Conservation (phyloP, 495 filamentous ascomycete species). For the Hyaloscypha finlandica region DNA sequence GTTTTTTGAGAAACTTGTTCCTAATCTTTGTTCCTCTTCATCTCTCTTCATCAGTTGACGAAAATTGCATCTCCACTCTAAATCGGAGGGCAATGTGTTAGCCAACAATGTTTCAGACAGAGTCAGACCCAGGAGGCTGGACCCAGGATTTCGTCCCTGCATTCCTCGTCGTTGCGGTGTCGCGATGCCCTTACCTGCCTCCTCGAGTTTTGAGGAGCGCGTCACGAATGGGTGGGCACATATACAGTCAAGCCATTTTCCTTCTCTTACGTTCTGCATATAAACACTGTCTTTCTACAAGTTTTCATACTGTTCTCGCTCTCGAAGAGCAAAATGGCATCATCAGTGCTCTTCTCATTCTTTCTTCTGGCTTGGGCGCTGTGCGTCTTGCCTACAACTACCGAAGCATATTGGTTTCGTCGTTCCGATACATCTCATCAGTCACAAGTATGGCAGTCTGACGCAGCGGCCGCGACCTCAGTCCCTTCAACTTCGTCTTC, state of each 20-base stretch:
- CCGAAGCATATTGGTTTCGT: constrained; percentile 9
- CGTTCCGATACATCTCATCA: background rate
- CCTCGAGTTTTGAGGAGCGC: background rate
- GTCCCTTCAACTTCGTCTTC: background rate
- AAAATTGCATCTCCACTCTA: too few species aligned
- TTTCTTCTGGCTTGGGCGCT: constrained; percentile 12
- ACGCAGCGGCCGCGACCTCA: background rate
- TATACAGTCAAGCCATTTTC: background rate
- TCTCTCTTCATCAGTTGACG: background rate
- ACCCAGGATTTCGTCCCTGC: background rate
- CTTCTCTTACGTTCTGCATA: background rate
- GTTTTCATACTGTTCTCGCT: background rate
- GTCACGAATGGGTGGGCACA: background rate
- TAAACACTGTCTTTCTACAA: background rate
- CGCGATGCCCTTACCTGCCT: background rate
- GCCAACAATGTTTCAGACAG: background rate
- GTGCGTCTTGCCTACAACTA: constrained; percentile 6
- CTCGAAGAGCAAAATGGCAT: constrained; percentile 14
- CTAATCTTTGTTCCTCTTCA: background rate
- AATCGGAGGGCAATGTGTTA: too few species aligned
- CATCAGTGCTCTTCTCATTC: background rate
- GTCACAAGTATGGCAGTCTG: background rate
- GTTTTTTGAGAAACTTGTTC: background rate
- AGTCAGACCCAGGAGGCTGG: background rate
- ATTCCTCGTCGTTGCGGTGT: background rate